phyloP scores from a whole-genome alignment of 352 stramenopile genomes.

The Thalassiosira hispida region DNA sequence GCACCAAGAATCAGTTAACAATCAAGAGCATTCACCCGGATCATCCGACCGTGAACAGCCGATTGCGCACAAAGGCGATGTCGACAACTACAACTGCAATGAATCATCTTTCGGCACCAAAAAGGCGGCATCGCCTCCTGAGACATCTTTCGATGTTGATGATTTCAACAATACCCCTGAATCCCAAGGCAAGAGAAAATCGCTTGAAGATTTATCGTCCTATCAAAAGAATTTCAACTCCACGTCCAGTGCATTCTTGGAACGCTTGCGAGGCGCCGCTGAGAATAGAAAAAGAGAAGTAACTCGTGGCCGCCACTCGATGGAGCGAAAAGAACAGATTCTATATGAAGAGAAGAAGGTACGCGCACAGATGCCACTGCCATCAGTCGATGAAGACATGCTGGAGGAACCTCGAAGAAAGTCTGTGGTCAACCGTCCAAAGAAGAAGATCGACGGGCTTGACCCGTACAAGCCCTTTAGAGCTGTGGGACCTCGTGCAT shows the following conservation, averaged over 20 bases:
- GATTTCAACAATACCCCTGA: neutral
- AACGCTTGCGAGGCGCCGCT: constrained; percentile 35
- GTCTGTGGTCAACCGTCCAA: constrained; percentile 2
- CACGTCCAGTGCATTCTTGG: constrained; percentile 55
- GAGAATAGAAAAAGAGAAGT: constrained; percentile 55
- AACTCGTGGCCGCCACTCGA: constrained; percentile 34
- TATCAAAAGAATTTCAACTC: constrained; percentile 54
- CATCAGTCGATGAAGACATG: constrained; percentile 33
- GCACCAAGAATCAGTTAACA: neutral
- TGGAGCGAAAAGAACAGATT: constrained; percentile 57
- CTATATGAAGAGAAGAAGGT: constrained; percentile 41
- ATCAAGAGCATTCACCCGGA: neutral
- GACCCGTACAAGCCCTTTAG: constrained; percentile 41
- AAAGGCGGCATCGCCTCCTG: neutral
- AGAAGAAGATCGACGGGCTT: constrained; percentile 17
- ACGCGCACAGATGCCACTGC: neutral
- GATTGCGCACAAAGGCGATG: neutral
- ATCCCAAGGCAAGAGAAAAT: constrained; percentile 21
- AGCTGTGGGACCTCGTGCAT: constrained; percentile 13
- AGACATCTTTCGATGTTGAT: neutral
- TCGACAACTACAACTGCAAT: neutral
- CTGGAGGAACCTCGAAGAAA: constrained; percentile 1
- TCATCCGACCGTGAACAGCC: neutral
- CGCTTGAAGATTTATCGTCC: constrained; percentile 42
- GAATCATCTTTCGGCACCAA: neutral